Evolutionary conservation across 2,329 filamentous ascomycete species (phyloP), one percentile per base, ranked within the genome.

Genomic region (Aureobasidium subglaciale): DNA sequence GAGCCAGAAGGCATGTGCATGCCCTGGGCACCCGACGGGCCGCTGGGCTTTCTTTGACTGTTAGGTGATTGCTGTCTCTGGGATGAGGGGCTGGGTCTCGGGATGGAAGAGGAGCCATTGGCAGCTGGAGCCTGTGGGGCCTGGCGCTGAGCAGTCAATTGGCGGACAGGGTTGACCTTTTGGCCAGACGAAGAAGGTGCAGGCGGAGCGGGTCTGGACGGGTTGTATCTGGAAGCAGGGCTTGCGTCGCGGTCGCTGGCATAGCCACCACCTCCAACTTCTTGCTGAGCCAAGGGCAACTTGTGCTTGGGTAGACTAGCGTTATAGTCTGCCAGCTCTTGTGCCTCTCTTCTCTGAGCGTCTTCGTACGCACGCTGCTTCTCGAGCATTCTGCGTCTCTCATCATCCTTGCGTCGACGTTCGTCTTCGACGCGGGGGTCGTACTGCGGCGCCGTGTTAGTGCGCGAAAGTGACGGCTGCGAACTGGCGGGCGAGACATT

Each of bases 231-330:
- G 63, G 85, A 82, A 13, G 79, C 68, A 20, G 71, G 72, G 55
- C 72, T 74, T n/a, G 69, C 60, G 58, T 75, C 75, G 58, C 72
- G 64, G 32, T 68, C 60, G 41, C 77, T 73, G 59, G 78, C 76
- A 35, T 82, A 78, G 49, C 38, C 32, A 5, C 49, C 49, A 59
- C 83, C 87, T 56, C 88, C 89, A 62, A 97, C 75, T 70, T 97
- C 93, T 71, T 96, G 91, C 69, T 97, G 89, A 29, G 91, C 90
- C 61, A 93, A 66, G 2, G 89, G 88, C 10, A 84, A 74, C 68
- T 88, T 89, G 60, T 80, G 85, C 75, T 95, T 87, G 29, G 90
- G 92, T 58, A 96, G 74, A 22, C 88, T 90, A 32, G 89, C 87
- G 70, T 97, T 96, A 71, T 96, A 96, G 16, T 84, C 88, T 32